Evolutionary conservation across 2,329 filamentous ascomycete genomes (phyloP), one percentile per base, ranked within the genome.

Genomic region (Hypoxylon sp.): DNA sequence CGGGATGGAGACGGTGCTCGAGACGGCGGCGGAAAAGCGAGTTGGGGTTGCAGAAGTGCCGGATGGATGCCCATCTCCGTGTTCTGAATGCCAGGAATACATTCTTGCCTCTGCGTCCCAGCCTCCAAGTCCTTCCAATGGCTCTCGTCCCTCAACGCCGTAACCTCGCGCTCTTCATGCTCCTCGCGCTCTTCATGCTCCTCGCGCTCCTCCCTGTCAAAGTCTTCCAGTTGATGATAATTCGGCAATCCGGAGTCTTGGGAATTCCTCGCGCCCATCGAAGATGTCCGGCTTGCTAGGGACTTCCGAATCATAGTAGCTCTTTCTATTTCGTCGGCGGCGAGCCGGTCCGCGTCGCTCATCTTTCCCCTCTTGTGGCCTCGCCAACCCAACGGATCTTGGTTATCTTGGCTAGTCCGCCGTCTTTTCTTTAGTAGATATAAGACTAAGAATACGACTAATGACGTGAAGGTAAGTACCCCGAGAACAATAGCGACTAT

Each of bases 61-160:
- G 76, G 76, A 23, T 78, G 76, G 9, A 72, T 62, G 38, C 59
- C 70, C 34, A 59, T 63, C 61, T 32, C 69, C 30, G 49, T 67
- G 23, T 69, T 61, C 21, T 65, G 53, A 5, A 67, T 61, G 34
- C 63, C 60, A 5, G 78, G 74, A 4, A 65, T 67, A 2, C 73
- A 73, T 46, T 74, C 72, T 10, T 79, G 76, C 7, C 64, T 71
- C 49, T 78, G 75, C 2, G 78, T 56, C 36, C 74, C 72, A 2
- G 81, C 80, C 69, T 83, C 82, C 68, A 78, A 79, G 25, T 77
- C 78, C 66, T 82, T 83, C 78, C 77, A 81, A 36, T 82, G 78
- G 1, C 72, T 75, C 38, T 81, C 78, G 1, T 73, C 75, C 34
- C 71, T 75, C 1, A 79, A 63, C 9, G 60, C 74, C 41, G 63